A percentile compares a stretch with the other conserved stretches of the same genome.
Evolutionary conservation across 2,329 filamentous ascomycete genomes (phyloP).

Genomic region (Colletotrichum zoysiae): DNA sequence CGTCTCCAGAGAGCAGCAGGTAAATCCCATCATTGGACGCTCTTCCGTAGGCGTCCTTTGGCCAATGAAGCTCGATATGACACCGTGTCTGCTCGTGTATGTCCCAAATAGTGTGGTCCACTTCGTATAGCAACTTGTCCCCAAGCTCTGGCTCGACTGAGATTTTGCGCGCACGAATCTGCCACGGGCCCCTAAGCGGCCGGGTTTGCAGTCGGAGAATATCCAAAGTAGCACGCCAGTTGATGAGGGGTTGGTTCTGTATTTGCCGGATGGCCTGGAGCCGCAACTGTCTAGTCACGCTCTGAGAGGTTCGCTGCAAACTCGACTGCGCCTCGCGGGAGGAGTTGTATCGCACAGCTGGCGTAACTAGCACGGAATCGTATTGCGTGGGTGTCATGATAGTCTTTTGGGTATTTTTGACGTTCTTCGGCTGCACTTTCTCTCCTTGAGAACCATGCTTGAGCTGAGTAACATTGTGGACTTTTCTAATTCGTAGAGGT

Average conservation of each 20-base stretch:
- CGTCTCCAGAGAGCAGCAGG: conserved; percentile 36
- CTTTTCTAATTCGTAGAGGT: background rate
- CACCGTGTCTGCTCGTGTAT: conserved; percentile 47
- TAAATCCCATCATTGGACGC: background rate
- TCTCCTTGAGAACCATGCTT: background rate
- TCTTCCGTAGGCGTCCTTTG: conserved; percentile 2
- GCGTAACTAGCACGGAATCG: conserved; percentile 48
- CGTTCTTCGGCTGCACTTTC: background rate
- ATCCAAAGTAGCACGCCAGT: conserved; percentile 57
- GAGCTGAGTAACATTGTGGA: too few relatives aligned
- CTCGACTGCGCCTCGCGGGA: conserved; percentile 40
- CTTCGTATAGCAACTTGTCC: conserved; percentile 39
- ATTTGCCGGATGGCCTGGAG: conserved; percentile 51
- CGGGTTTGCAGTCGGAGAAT: conserved; percentile 55
- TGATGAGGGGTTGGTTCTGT: conserved; percentile 47
- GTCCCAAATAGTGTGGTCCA: conserved; percentile 46
- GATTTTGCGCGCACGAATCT: conserved; percentile 46
- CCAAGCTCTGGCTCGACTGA: conserved; percentile 42
- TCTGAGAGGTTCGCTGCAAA: conserved; percentile 43
- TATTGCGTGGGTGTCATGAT: background rate
- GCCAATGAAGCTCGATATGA: conserved; percentile 42
- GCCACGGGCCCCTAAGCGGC: conserved; percentile 40
- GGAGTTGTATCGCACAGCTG: conserved; percentile 43
- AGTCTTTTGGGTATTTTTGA: background rate
- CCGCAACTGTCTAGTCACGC: conserved; percentile 53